phyloP scores from a whole-genome alignment of 805 yeast species.

The Lipomyces starkeyi region DNA sequence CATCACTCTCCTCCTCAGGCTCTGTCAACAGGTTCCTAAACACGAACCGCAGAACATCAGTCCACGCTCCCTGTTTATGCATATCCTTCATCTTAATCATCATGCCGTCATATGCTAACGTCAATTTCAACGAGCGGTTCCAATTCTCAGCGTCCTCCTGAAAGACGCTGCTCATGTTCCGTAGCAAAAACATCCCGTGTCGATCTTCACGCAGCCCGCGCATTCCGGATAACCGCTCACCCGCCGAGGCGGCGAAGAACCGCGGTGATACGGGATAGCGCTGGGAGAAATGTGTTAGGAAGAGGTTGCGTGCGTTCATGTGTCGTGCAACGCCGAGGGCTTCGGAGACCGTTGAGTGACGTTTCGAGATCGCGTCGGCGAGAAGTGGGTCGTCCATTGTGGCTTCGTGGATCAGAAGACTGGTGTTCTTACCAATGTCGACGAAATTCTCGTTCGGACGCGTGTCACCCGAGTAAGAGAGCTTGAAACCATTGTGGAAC shows the following conservation, averaged over 20 bases:
- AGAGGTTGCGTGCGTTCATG: slow-evolving; percentile 74
- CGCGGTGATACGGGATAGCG: slow-evolving; percentile 62
- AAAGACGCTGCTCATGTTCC: background rate
- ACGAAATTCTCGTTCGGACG: slow-evolving; percentile 77
- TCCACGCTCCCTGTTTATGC: slow-evolving; percentile 43
- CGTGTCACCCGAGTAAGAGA: slow-evolving; percentile 94
- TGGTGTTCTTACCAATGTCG: slow-evolving; percentile 67
- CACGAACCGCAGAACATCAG: slow-evolving; percentile 11
- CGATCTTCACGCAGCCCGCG: slow-evolving; percentile 8
- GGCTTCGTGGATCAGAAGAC: slow-evolving; percentile 89
- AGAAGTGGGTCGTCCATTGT: slow-evolving; percentile 80
- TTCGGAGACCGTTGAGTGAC: slow-evolving; percentile 87
- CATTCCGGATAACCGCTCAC: slow-evolving; percentile 1
- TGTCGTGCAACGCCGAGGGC: slow-evolving; percentile 71
- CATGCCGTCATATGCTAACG: slow-evolving; percentile 71
- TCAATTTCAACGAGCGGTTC: slow-evolving; percentile 34
- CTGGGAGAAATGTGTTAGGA: slow-evolving; percentile 92
- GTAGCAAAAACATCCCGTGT: slow-evolving; percentile 5
- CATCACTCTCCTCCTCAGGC: slow-evolving; percentile 1
- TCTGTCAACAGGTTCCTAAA: slow-evolving; percentile 13
- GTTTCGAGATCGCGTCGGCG: slow-evolving; percentile 79
- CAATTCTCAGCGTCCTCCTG: slow-evolving; percentile 11
- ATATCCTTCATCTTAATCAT: slow-evolving; percentile 55
- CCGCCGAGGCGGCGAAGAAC: background rate
- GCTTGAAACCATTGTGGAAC: slow-evolving; percentile 58